Conservation (phyloP, 345 rosid species). For the Acer saccharum region DNA sequence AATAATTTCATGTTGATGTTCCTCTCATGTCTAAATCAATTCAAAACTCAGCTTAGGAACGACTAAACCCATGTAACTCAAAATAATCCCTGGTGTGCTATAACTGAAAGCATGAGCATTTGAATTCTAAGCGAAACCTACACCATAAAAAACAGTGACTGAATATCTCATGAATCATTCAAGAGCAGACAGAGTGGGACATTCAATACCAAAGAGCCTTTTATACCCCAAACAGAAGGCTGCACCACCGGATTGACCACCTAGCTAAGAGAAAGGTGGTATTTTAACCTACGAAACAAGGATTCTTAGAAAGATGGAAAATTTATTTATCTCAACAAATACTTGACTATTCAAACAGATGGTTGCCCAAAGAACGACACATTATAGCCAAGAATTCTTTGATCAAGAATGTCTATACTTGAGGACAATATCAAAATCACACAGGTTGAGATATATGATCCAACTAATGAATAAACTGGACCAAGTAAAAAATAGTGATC, state of each 20-base stretch:
- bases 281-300: not conserved
- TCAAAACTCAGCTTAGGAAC: not conserved
- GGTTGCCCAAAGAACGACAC: not conserved
- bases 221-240: not conserved
- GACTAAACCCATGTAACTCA: not conserved
- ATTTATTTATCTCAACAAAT: not conserved
- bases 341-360: not conserved
- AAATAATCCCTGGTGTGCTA: not conserved
- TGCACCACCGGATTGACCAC: not conserved
- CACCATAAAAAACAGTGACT: not conserved
- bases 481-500: not conserved
- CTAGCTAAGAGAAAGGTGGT: not conserved
- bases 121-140: not conserved
- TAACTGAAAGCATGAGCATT: not conserved
- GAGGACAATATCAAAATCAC: not conserved
- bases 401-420: not conserved
- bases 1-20: not conserved
- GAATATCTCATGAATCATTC: slow-evolving; percentile 3
- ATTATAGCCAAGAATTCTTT: not conserved
- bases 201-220: not conserved
- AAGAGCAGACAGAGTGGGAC: not conserved
- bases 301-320: not conserved
- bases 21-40: not conserved
- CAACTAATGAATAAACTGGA: not conserved
- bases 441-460: not conserved